Evolutionary conservation across 768 basidiomycete species (phyloP), one percentile per base, ranked within the genome.

Genomic region (Amanita muscaria): DNA sequence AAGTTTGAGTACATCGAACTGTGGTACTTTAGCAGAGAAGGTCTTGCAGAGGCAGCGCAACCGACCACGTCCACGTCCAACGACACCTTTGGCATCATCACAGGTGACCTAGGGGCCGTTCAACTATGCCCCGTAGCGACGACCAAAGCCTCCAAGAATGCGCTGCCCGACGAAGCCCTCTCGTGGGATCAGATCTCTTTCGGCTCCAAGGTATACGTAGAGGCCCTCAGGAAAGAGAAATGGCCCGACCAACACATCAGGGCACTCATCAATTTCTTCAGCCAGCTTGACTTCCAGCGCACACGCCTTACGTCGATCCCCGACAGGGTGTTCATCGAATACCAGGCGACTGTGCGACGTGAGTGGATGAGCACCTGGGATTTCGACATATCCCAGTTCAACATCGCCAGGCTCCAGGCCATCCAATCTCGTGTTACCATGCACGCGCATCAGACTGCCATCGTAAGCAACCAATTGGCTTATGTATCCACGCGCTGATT

Each of bases 11-110:
- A 46, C 15, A 23, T 46, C 6, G 37, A 46, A 39, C 15, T 46
- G 10, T 46, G 45, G 45, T 46, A 46, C 18, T 46, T 46, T 29
- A 29, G 29, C 25, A 38, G 19, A 16, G 45, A 46, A 15, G 45
- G 45, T 2, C 32, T 38, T 11, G 35, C 29, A 21, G 37, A 46
- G 10, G 45, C 45, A 19, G 19, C 45, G 3, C 25, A 3, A 12
- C 36, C 35, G 27, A 18, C 16, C 24, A 30, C 31, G 3, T 37
- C 38, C 10, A 40, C 37, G 1, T 37, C 45, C 37, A 40, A 46
- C 12, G 37, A 46, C 38, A 46, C 38, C 29, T 46, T 46, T 8
- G 45, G 45, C 38, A 39, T 46, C 2, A 11, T 40, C 19, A 23
- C 19, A 2, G 22, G 29, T 11, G 30, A 38, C 11, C 39, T 42